phyloP scores from a whole-genome alignment of 768 basidiomycete species.

The Naganishia onofrii region DNA sequence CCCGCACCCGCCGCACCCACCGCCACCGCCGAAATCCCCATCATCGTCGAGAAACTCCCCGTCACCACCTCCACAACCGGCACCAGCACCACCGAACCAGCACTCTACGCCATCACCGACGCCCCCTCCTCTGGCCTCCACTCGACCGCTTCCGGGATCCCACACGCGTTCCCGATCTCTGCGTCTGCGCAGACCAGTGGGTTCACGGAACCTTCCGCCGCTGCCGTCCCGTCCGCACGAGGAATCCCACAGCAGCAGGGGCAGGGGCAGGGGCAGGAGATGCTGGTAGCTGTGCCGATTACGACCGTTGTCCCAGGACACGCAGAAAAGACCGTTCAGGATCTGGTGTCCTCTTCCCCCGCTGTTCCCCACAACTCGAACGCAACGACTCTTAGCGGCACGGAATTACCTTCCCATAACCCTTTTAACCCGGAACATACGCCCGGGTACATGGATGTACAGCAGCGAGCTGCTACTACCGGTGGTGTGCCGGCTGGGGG shows the following conservation, averaged over 20 bases:
- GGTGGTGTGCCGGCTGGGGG: conserved; percentile 7
- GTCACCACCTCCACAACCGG: background rate
- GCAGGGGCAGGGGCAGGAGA: background rate
- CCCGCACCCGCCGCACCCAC: too few relatives aligned
- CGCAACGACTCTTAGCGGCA: background rate
- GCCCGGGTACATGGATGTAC: background rate
- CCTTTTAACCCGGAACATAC: conserved; percentile 22
- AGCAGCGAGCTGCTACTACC: background rate
- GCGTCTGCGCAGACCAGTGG: conserved; percentile 5
- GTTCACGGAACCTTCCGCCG: background rate
- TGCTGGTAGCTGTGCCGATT: background rate
- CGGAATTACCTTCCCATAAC: conserved; percentile 8
- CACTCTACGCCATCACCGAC: background rate
- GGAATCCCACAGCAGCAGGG: background rate
- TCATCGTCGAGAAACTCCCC: too few relatives aligned
- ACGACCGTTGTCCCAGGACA: background rate
- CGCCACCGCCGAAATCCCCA: too few relatives aligned
- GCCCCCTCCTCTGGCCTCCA: background rate
- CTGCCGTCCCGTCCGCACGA: background rate
- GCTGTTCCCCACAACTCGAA: too few relatives aligned
- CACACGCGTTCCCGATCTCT: conserved; percentile 4
- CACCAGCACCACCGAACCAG: background rate
- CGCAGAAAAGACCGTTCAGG: background rate
- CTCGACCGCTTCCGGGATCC: conserved; percentile 1
- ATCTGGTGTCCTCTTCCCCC: background rate